Conservation (phyloP, 176 grass and related monocot genomes). For the Raddia guianensis region DNA sequence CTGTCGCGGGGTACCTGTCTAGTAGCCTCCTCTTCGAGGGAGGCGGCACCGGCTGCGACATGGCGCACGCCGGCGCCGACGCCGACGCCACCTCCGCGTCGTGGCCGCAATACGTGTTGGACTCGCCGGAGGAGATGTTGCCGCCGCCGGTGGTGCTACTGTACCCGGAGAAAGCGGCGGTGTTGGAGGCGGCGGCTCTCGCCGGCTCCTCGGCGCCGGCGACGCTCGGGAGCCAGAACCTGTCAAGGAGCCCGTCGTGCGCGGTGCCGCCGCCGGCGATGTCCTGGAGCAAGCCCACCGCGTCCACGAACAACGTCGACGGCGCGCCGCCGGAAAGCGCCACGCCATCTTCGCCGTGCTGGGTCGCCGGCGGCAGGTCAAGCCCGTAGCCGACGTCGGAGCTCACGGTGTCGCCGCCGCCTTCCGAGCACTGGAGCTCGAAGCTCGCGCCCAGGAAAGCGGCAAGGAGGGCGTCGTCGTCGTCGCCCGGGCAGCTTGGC, state of each 20-base stretch:
- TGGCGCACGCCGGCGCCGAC: not conserved
- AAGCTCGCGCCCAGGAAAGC: constrained; percentile 26
- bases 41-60: not conserved
- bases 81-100: constrained; percentile 52
- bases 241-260: constrained; percentile 12
- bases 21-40: constrained; percentile 13
- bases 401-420: not conserved
- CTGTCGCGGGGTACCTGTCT: not conserved
- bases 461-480: constrained; percentile 32
- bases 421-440: not conserved
- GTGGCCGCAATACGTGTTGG: constrained; percentile 39
- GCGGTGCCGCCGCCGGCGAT: not conserved
- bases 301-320: constrained; percentile 6
- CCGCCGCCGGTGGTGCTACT: constrained; percentile 46
- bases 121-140: constrained; percentile 61
- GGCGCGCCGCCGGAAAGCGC: not conserved
- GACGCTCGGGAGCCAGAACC: constrained; percentile 21
- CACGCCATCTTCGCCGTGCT: not conserved
- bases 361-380: constrained; percentile 16
- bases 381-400: constrained; percentile 27
- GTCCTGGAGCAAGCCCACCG: constrained; percentile 13
- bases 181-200: constrained; percentile 24
- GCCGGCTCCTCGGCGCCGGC: constrained; percentile 8
- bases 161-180: constrained; percentile 50
- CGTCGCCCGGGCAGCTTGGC: constrained; percentile 21